Evolutionary conservation across 306 rosid genomes (phyloP), one percentile per base, ranked within the genome.

Genomic region (Cicer judaicum): DNA sequence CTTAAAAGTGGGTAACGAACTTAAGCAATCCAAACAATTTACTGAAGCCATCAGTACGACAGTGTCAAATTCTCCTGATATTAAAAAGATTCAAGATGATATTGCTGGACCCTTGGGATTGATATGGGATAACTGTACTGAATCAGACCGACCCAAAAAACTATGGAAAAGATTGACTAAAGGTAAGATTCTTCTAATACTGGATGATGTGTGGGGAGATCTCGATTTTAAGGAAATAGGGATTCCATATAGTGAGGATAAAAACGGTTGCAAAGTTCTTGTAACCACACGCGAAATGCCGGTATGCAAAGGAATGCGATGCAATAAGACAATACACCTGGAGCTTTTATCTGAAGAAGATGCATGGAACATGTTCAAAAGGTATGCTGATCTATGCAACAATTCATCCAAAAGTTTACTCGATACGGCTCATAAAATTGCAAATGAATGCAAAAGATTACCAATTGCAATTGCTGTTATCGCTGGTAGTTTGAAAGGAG

Each of bases 371-470:
- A 21, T 78, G 15, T 41, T 78, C 15, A 1, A 65, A 56, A 65
- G 8, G 6, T 4, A 3, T 13, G 74, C 57, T 9, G 41, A 29
- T n/a, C 19, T 11, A 4, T 6, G 7, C 36, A 18, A 52, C 8
- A 8, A 1, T 61, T 29, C 15, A 1, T 0, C 47, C 8, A 21
- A 10, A 3, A 9, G 0, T 8, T 10, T 80, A 7, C 8, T 59
- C 0, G 38, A 41, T 2, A 12, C 5, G 15, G 76, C 42, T 0
- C 3, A 0, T 0, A 0, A 43, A 5, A 69, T 80, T 11, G 72
- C 43, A 8, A 10, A 74, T 2, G 76, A 80, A 71, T 74, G 80
- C 59, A 13, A 64, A 49, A 10, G 65, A 12, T 74, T 80, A 52
- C 76, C 80, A 0, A 1, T 73, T 64, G 79, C 74, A 55, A 14